A percentile compares a stretch with the other conserved stretches of the same genome.
phyloP scores from a whole-genome alignment of 1,139 yeast species.

The Candida sojae region DNA sequence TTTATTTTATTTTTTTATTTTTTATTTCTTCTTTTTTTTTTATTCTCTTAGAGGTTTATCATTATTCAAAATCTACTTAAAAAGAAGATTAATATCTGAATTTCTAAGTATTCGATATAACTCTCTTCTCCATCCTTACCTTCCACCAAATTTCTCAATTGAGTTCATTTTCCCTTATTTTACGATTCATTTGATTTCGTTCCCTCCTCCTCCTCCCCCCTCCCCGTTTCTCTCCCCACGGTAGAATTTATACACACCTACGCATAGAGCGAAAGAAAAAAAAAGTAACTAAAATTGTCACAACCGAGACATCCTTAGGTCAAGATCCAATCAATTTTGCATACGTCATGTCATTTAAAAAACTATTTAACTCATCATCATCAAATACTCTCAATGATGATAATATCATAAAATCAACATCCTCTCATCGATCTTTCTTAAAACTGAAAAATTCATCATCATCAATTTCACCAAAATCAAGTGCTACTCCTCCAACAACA shows the following conservation, averaged over 20 bases:
- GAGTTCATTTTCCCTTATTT: neutral
- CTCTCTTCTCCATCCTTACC: neutral
- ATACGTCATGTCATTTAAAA: conserved; percentile 12
- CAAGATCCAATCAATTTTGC: too few relatives aligned
- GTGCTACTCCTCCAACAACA: conserved; percentile 7
- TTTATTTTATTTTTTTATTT: neutral
- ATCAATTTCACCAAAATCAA: conserved; percentile 12
- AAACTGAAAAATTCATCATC: conserved; percentile 11
- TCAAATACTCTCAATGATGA: conserved; percentile 10
- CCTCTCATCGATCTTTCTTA: conserved; percentile 13
- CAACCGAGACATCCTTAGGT: conserved; percentile 1
- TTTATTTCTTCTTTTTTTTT: neutral
- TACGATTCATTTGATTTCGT: too few relatives aligned
- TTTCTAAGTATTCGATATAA: neutral
- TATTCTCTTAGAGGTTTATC: neutral
- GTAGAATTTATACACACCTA: neutral
- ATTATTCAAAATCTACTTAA: neutral
- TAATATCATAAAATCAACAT: conserved; percentile 9
- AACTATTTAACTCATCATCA: conserved; percentile 11
- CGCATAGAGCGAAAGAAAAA: neutral
- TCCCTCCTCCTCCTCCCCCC: too few relatives aligned
- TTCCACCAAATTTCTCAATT: neutral
- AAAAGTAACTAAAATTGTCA: neutral
- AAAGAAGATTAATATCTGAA: neutral
- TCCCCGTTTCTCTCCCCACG: neutral